phyloP scores from a whole-genome alignment of 495 filamentous ascomycete genomes.

The Podospora anserina region DNA sequence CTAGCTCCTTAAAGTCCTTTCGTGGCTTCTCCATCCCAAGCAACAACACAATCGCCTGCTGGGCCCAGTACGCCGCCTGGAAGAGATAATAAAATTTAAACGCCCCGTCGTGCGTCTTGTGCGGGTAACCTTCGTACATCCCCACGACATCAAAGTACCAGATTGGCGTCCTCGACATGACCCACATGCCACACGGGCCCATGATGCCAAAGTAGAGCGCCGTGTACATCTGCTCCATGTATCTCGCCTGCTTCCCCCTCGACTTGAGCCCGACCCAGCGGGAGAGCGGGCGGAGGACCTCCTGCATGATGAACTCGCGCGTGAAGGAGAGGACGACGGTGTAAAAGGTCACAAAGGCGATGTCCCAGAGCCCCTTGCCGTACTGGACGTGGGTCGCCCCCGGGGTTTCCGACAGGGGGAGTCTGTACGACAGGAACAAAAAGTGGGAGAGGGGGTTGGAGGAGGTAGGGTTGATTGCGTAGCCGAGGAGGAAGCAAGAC shows the following conservation, averaged over 20 bases:
- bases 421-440: constrained; percentile 89
- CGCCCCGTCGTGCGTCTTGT: constrained; percentile 73
- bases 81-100: constrained; percentile 98
- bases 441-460: constrained; percentile 82
- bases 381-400: constrained; percentile 65
- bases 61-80: constrained; percentile 93
- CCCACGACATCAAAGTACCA: constrained; percentile 94
- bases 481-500: constrained; percentile 60
- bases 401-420: constrained; percentile 47
- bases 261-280: constrained; percentile 64
- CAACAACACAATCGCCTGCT: constrained; percentile 87
- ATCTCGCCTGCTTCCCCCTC: constrained; percentile 79
- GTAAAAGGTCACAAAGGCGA: constrained; percentile 88
- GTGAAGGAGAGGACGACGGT: constrained; percentile 86
- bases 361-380: constrained; percentile 82
- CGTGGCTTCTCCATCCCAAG: constrained; percentile 91
- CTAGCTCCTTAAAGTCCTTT: constrained; percentile 95
- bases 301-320: constrained; percentile 96
- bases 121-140: constrained; percentile 92
- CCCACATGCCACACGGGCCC: constrained; percentile 83
- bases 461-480: constrained; percentile 72
- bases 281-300: constrained; percentile 76
- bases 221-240: constrained; percentile 98
- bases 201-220: constrained; percentile 90
- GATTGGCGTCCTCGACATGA: constrained; percentile 86